A percentile compares a stretch with the other conserved stretches of the same genome.
Conservation (phyloP, 2,329 filamentous ascomycete genomes). For the Trichoderma atrobrunneum region DNA sequence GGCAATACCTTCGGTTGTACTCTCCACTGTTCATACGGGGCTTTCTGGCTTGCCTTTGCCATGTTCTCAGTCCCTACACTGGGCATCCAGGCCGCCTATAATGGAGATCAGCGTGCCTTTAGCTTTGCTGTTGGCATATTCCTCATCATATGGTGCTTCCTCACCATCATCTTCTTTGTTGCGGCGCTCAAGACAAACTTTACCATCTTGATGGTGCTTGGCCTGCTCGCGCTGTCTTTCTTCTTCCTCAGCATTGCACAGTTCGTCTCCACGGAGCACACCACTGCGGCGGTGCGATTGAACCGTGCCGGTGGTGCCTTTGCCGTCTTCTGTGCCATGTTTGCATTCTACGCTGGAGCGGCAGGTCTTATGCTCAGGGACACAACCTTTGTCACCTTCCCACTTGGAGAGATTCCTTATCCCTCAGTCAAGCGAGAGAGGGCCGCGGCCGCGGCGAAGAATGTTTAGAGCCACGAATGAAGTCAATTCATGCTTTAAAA, state of each 20-base stretch:
- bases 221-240: constrained; percentile 57
- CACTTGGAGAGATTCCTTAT: constrained; percentile 36
- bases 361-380: constrained; percentile 41
- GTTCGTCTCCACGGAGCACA: constrained; percentile 42
- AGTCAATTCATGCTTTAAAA: background rate
- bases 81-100: constrained; percentile 48
- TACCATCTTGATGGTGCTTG: constrained; percentile 56
- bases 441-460: background rate
- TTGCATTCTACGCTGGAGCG: constrained; percentile 41
- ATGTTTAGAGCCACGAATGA: background rate
- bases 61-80: constrained; percentile 54
- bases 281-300: constrained; percentile 38
- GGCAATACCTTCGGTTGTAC: constrained; percentile 64
- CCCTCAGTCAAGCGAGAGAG: background rate
- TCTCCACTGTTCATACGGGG: constrained; percentile 58
- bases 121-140: constrained; percentile 56
- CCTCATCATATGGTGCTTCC: constrained; percentile 59
- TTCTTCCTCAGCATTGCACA: constrained; percentile 58
- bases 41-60: constrained; percentile 60
- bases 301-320: constrained; percentile 44
- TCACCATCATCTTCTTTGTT: constrained; percentile 54
- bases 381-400: constrained; percentile 42
- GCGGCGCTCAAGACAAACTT: constrained; percentile 58
- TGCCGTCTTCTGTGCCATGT: constrained; percentile 35
- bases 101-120: constrained; percentile 36